A percentile compares a stretch with the other conserved stretches of the same genome.
These are phyloP conservation scores for Penicillium flavigenum DNA, from an alignment of 495 filamentous ascomycete species.

Conservation along the genomic window DNA sequence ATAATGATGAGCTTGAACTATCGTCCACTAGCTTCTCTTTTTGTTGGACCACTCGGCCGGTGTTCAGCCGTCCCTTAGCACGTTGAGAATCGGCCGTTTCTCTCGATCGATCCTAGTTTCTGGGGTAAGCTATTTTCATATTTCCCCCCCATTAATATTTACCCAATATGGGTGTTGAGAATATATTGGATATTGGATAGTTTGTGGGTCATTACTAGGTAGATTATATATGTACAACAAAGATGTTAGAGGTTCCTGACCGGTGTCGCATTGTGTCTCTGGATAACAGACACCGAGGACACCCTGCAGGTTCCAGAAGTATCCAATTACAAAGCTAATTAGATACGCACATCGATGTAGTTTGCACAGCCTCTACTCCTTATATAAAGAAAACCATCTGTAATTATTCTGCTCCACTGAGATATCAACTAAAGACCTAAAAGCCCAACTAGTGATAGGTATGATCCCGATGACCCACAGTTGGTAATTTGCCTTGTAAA, in stretches of 20 bases:
- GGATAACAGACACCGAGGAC: not conserved
- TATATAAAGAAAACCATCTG: not conserved
- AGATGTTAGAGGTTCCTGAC: not conserved
- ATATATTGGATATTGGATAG: not conserved
- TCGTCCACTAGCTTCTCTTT: constrained; percentile 4
- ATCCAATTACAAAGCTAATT: no score
- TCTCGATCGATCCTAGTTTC: constrained; percentile 27
- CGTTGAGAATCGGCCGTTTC: constrained; percentile 9
- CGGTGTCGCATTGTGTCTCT: not conserved
- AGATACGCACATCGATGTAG: not conserved
- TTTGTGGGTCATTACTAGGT: not conserved
- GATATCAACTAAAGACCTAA: no score
- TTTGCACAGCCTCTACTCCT: not conserved
- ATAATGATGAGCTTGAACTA: not conserved
- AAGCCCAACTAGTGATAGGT: constrained; percentile 23
- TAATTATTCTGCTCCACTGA: no score
- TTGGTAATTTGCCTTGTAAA: constrained; percentile 42
- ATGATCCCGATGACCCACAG: constrained; percentile 46
- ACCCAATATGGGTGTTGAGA: not conserved
- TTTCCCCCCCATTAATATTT: not conserved
- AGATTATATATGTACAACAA: not conserved
- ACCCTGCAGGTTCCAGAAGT: not conserved
- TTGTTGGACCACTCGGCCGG: not conserved
- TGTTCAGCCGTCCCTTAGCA: constrained; percentile 3
- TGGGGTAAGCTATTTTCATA: constrained; percentile 23